Evolutionary conservation across 2,329 filamentous ascomycete genomes (phyloP).

Genomic region (Moelleriella libera): DNA sequence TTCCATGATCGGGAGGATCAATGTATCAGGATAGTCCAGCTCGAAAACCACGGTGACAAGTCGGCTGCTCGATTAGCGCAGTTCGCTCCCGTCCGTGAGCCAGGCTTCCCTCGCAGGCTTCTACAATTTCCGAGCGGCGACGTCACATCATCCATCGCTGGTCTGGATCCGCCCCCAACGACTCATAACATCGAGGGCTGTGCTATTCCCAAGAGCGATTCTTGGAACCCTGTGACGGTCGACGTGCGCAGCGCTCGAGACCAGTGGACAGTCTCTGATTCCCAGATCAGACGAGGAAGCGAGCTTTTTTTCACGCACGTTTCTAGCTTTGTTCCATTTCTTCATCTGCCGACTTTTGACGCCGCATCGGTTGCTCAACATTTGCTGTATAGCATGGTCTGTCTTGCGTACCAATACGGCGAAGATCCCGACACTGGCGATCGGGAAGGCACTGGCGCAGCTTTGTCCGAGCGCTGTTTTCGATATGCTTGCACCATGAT

Average conservation of each 20-base stretch:
- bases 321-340: conserved; percentile 21
- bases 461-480: conserved; percentile 18
- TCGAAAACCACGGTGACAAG: no score
- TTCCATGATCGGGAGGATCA: no score
- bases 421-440: conserved; percentile 17
- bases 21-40: no score
- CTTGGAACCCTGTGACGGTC: no score
- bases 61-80: no score
- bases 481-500: conserved; percentile 13
- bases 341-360: conserved; percentile 22
- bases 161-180: no score
- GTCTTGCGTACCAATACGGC: conserved; percentile 22
- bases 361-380: conserved; percentile 8
- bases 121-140: no score
- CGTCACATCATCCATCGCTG: no score
- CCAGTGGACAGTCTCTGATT: conserved; percentile 15
- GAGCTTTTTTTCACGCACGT: conserved; percentile 20
- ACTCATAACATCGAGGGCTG: no score
- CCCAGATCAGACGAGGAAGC: conserved; percentile 17
- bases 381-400: conserved; percentile 21
- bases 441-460: conserved; percentile 10
- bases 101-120: no score
- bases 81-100: no score
- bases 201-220: no score
- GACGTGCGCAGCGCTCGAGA: conserved; percentile 2